Conservation (phyloP, 1,284 basidiomycete species). For the Anthracocystis panici-leucophaei region DNA sequence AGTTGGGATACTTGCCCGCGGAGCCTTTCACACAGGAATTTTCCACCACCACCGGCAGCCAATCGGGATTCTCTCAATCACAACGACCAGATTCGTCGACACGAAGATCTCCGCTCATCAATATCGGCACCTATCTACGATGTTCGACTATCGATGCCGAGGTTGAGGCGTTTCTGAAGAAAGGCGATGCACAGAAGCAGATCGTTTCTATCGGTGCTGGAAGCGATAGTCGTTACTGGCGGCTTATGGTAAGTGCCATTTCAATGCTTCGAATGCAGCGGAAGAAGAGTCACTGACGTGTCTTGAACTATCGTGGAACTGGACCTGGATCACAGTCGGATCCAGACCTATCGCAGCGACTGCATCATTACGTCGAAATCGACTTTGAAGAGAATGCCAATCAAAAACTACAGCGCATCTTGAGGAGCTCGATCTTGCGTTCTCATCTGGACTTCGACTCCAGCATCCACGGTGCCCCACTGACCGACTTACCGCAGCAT, state of each 20-base stretch:
- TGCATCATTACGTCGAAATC: conserved; percentile 81
- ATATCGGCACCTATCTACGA: conserved; percentile 91
- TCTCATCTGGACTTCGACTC: conserved; percentile 16
- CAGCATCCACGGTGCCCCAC: conserved; percentile 12
- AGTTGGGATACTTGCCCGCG: conserved; percentile 29
- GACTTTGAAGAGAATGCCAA: conserved; percentile 88
- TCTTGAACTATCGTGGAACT: neutral
- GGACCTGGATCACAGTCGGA: conserved; percentile 69
- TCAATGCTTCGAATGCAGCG: neutral
- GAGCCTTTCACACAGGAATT: conserved; percentile 53
- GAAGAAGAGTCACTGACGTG: neutral
- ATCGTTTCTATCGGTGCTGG: conserved; percentile 90
- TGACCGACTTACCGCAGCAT: conserved; percentile 1
- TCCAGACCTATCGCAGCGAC: conserved; percentile 59
- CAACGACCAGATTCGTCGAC: conserved; percentile 66
- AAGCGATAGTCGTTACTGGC: conserved; percentile 93
- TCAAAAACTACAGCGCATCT: conserved; percentile 85
- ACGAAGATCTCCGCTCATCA: conserved; percentile 84
- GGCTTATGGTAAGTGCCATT: conserved; percentile 78
- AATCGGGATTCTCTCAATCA: neutral
- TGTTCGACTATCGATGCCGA: conserved; percentile 83
- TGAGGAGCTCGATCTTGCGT: conserved; percentile 76
- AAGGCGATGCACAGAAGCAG: conserved; percentile 74
- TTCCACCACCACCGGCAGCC: neutral
- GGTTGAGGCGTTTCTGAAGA: conserved; percentile 79